Conservation (phyloP, 768 basidiomycete species). For the Termitomyces sp. region DNA sequence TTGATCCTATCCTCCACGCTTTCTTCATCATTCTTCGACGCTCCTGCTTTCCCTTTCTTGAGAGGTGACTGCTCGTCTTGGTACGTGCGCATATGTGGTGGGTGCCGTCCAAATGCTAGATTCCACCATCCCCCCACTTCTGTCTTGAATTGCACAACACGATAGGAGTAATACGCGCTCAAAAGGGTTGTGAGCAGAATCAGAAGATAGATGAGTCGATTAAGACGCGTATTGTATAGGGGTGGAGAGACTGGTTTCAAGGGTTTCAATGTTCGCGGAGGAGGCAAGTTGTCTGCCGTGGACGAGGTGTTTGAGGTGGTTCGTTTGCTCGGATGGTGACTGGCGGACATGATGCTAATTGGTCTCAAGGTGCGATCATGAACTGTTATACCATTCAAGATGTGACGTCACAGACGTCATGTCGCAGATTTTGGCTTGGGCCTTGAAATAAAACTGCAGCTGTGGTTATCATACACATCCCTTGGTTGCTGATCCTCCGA, state of each 20-base stretch:
- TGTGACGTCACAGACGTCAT: neutral
- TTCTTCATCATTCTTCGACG: slow-evolving; percentile 2
- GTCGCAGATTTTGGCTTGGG: neutral
- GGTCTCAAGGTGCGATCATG: neutral
- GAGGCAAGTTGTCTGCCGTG: slow-evolving; percentile 21
- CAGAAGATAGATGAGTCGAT: slow-evolving; percentile 48
- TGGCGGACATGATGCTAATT: slow-evolving; percentile 1
- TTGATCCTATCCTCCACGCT: slow-evolving; percentile 55
- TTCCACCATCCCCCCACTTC: slow-evolving; percentile 66
- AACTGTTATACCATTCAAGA: neutral
- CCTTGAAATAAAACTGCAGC: too few relatives aligned
- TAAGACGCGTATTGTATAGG: slow-evolving; percentile 38
- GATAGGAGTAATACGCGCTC: slow-evolving; percentile 49
- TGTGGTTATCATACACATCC: too few relatives aligned
- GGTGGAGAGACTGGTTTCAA: slow-evolving; percentile 39
- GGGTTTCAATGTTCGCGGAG: slow-evolving; percentile 19
- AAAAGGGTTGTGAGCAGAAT: slow-evolving; percentile 37
- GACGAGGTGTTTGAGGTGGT: slow-evolving; percentile 12
- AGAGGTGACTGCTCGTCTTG: neutral
- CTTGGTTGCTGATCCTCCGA: too few relatives aligned
- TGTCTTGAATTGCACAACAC: slow-evolving; percentile 34
- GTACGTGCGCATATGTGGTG: slow-evolving; percentile 16
- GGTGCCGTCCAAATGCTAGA: slow-evolving; percentile 35
- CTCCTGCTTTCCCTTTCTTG: slow-evolving; percentile 6
- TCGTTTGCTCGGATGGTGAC: slow-evolving; percentile 8